Evolutionary conservation across 208 protist species (phyloP), one percentile per base, ranked within the genome.

Genomic region (Trypanosoma avium): DNA sequence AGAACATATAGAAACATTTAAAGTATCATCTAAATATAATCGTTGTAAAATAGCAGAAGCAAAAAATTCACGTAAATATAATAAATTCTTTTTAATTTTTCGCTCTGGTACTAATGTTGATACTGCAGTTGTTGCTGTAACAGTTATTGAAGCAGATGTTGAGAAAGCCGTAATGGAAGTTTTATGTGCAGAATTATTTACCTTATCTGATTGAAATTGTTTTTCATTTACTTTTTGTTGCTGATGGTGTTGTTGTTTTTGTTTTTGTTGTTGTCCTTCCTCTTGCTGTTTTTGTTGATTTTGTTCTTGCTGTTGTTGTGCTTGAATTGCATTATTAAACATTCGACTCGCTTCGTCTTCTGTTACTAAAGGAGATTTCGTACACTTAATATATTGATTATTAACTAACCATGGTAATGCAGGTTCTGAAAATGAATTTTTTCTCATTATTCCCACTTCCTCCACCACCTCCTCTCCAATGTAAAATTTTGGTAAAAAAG

Each of bases 51-150:
- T 38, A 27, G 49, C 26, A 46, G 42, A 50, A 27, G 54, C 35
- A 46, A 72, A 60, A 29, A 59, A 72, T 50, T 72, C 57, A 21
- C 57, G 66, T 50, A 72, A 29, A 35, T 42, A 35, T n/a, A 70
- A 36, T 27, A 58, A 21, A 8, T 33, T 22, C 32, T 30, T 56
- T 45, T 58, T 56, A 0, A 17, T 27, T 22, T 17, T 19, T 21
- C 32, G 40, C n/a, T 8, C 26, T 45, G 0, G 15, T n/a, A 54
- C 32, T 7, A 21, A 9, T 3, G 33, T 36, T 4, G 10, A n/a
- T 21, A 30, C 24, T 27, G 19, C 4, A 22, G 29, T 30, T 36
- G n/a, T 4, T 0, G 29, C 6, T 9, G 8, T 12, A 29, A 7
- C n/a, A 4, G 22, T 9, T 33, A 9, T 33, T 26, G n/a, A 1